Conservation (phyloP, 202 grass and related monocot genomes). For the Hordeum pubiflorum region DNA sequence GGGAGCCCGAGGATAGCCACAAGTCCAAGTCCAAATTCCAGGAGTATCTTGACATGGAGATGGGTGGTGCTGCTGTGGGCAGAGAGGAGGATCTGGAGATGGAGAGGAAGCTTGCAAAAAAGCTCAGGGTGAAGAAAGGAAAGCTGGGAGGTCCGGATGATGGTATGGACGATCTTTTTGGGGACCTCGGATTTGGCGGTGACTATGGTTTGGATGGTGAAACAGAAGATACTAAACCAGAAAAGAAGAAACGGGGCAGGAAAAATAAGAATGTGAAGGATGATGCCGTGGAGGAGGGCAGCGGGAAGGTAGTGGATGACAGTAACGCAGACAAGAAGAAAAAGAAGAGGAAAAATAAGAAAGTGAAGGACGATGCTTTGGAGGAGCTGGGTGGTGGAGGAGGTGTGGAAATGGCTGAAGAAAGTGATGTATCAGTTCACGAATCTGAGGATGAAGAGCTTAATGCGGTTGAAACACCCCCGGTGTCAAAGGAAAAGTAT, state of each 20-base stretch:
- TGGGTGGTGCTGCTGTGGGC: conserved; percentile 31
- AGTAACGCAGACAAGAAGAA: conserved; percentile 5
- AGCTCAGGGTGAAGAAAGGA: conserved; percentile 76
- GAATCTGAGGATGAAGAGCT: conserved; percentile 31
- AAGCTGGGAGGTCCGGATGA: conserved; percentile 58
- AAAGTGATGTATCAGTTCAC: not conserved
- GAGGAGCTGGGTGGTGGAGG: not conserved
- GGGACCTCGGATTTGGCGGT: conserved; percentile 33
- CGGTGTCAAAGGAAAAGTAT: conserved; percentile 45
- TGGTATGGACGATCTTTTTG: conserved; percentile 66
- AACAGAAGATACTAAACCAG: conserved; percentile 9
- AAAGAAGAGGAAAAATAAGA: not conserved
- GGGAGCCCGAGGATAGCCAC: conserved; percentile 25
- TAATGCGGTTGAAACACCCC: conserved; percentile 25
- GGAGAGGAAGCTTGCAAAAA: conserved; percentile 76
- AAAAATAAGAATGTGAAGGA: conserved; percentile 25
- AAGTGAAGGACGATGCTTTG: conserved; percentile 5
- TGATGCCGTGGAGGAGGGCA: conserved; percentile 6
- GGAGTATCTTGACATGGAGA: conserved; percentile 75
- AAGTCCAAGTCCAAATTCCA: conserved; percentile 65
- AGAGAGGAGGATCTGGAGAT: conserved; percentile 60
- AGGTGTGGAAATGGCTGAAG: conserved; percentile 28
- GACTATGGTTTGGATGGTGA: conserved; percentile 38
- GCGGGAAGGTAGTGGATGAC: not conserved
- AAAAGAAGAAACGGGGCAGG: conserved; percentile 38